Conservation (phyloP, 768 basidiomycete genomes). For the Dioszegia hungarica region DNA sequence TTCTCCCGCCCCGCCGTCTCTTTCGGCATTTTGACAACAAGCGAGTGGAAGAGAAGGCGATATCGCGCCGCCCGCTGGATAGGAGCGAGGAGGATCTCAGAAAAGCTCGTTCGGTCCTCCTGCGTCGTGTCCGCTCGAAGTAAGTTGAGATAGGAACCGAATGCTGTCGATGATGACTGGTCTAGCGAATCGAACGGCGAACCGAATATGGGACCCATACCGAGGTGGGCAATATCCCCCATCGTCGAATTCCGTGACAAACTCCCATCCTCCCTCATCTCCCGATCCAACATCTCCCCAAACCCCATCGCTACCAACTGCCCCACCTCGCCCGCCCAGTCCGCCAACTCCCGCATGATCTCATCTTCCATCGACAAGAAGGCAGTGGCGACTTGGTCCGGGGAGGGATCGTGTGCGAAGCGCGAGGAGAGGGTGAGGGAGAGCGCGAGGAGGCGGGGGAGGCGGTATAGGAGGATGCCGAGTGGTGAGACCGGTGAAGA, state of each 20-base stretch:
- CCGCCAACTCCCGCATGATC: slow-evolving; percentile 17
- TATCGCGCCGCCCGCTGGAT: slow-evolving; percentile 33
- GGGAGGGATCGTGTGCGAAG: slow-evolving; percentile 37
- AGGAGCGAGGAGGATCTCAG: slow-evolving; percentile 30
- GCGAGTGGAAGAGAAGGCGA: slow-evolving; percentile 30
- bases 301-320: slow-evolving; percentile 18
- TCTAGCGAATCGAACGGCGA: too few species aligned
- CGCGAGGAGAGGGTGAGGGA: slow-evolving; percentile 25
- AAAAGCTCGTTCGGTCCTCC: neutral
- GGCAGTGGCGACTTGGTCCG: slow-evolving; percentile 26
- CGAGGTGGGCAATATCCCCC: neutral
- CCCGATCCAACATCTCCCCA: slow-evolving; percentile 13
- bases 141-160: too few species aligned
- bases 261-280: neutral
- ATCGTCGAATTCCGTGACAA: neutral
- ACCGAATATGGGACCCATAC: too few species aligned
- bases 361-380: slow-evolving; percentile 29
- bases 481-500: neutral
- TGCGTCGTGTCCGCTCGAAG: too few species aligned
- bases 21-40: neutral
- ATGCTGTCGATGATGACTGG: neutral
- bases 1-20: neutral
- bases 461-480: slow-evolving; percentile 3
- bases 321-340: slow-evolving; percentile 31
- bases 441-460: slow-evolving; percentile 27